phyloP scores from a whole-genome alignment of 169 alveolate species.

The Plasmodium gaboni region DNA sequence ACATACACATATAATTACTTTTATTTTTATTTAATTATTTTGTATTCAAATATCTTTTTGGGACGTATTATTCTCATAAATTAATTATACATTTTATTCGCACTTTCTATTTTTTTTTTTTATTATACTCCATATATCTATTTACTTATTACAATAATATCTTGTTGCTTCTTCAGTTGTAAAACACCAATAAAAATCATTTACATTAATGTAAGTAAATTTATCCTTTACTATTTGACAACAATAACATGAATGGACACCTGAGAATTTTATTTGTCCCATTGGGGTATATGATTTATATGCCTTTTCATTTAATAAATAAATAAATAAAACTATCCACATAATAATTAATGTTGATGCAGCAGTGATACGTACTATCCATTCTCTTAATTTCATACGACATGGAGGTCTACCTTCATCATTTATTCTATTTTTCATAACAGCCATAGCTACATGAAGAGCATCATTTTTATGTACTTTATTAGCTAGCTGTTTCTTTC shows the following conservation, averaged over 20 bases:
- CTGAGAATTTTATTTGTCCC: conserved; percentile 81
- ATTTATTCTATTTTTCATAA: conserved; percentile 77
- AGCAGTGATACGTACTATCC: conserved; percentile 78
- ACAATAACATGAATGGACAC: conserved; percentile 81
- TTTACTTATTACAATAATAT: conserved; percentile 17
- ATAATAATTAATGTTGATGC: conserved; percentile 58
- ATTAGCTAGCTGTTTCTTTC: conserved; percentile 57
- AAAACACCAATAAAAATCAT: conserved; percentile 45
- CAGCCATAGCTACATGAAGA: conserved; percentile 57
- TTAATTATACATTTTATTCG: too few relatives aligned
- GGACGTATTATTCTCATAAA: too few relatives aligned
- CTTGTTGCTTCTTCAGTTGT: conserved; percentile 29
- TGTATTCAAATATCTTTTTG: too few relatives aligned
- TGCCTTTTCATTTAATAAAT: conserved; percentile 72
- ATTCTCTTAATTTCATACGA: conserved; percentile 80
- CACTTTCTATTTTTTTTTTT: too few relatives aligned
- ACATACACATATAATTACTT: too few relatives aligned
- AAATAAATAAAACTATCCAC: conserved; percentile 60
- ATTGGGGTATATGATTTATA: conserved; percentile 79
- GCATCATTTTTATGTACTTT: conserved; percentile 74
- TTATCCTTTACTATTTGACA: conserved; percentile 67
- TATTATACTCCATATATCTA: neutral
- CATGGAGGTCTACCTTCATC: conserved; percentile 82
- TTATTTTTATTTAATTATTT: too few relatives aligned
- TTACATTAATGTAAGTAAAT: conserved; percentile 6